Percentiles rank a stretch among this genome's conserved stretches.
Evolutionary conservation across 2,329 filamentous ascomycete genomes (phyloP).

Genomic region (Sphaerostilbella broomeana): DNA sequence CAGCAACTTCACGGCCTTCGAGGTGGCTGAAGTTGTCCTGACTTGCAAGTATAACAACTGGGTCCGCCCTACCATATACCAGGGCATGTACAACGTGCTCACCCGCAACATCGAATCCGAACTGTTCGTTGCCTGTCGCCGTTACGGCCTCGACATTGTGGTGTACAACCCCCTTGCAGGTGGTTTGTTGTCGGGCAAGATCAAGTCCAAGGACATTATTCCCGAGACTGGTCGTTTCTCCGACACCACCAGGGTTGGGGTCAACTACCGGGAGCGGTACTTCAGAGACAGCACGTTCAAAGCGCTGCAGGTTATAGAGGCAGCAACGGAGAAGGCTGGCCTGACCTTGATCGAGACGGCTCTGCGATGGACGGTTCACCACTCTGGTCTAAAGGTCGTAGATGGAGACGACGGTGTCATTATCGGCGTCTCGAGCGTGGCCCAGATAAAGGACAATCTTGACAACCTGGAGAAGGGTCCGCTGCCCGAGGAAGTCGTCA

Average conservation of each 20-base stretch:
- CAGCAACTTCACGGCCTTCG: constrained; percentile 79
- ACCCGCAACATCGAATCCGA: constrained; percentile 70
- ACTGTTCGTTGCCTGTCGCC: constrained; percentile 58
- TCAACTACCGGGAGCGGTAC: constrained; percentile 60
- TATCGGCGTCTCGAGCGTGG: constrained; percentile 51
- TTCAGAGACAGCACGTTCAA: constrained; percentile 60
- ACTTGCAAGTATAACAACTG: constrained; percentile 72
- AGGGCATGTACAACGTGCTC: constrained; percentile 82
- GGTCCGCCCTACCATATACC: constrained; percentile 78
- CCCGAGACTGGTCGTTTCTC: constrained; percentile 67
- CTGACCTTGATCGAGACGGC: constrained; percentile 67
- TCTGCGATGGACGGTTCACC: constrained; percentile 66
- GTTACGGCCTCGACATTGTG: constrained; percentile 14
- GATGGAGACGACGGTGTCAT: constrained; percentile 53
- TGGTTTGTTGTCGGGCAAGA: constrained; percentile 66
- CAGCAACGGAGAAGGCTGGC: constrained; percentile 59
- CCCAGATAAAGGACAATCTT: constrained; percentile 53
- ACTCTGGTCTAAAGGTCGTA: constrained; percentile 52
- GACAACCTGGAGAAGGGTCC: constrained; percentile 60
- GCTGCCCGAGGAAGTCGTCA: constrained; percentile 67
- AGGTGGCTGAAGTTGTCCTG: constrained; percentile 79
- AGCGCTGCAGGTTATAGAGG: constrained; percentile 62
- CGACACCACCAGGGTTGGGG: constrained; percentile 46
- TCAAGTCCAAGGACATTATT: constrained; percentile 57
- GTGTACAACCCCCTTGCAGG: constrained; percentile 14